A percentile compares a stretch with the other conserved stretches of the same genome.
Conservation (phyloP, 1,139 yeast species). For the Kurtzmaniella natalensis region DNA sequence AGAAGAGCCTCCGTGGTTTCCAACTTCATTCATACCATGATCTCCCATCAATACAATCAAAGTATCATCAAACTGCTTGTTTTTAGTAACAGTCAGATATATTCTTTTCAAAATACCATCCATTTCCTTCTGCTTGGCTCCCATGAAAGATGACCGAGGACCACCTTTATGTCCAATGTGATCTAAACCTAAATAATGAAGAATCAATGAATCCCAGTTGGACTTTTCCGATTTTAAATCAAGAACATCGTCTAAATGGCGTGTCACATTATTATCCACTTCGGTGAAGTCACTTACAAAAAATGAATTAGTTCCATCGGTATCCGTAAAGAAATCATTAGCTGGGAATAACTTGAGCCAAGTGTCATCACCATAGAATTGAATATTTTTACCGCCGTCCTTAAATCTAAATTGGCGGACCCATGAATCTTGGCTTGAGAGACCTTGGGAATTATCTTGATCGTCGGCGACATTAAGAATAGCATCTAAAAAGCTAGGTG, state of each 20-base stretch:
- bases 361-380: slow-evolving; percentile 96
- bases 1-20: slow-evolving; percentile 96
- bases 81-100: slow-evolving; percentile 26
- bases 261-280: slow-evolving; percentile 88
- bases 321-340: slow-evolving; percentile 47
- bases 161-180: slow-evolving; percentile 99
- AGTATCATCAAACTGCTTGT: slow-evolving; percentile 55
- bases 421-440: slow-evolving; percentile 85
- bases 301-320: slow-evolving; percentile 90
- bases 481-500: slow-evolving; percentile 80
- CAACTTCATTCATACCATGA: slow-evolving; percentile 92
- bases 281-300: slow-evolving; percentile 93
- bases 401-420: slow-evolving; percentile 52
- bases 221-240: slow-evolving; percentile 14
- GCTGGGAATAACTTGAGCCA: slow-evolving; percentile 88
- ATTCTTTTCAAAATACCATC: slow-evolving; percentile 57
- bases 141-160: slow-evolving; percentile 76
- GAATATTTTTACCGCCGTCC: slow-evolving; percentile 42
- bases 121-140: slow-evolving; percentile 79
- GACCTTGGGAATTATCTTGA: slow-evolving; percentile 67
- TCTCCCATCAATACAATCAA: slow-evolving; percentile 82
- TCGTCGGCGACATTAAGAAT: slow-evolving; percentile 91
- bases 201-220: slow-evolving; percentile 79
- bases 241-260: slow-evolving; percentile 67
- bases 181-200: slow-evolving; percentile 91